Percentiles rank a stretch among this genome's conserved stretches.
Evolutionary conservation across 495 filamentous ascomycete genomes (phyloP).

Genomic region (Hamigera avellanea): DNA sequence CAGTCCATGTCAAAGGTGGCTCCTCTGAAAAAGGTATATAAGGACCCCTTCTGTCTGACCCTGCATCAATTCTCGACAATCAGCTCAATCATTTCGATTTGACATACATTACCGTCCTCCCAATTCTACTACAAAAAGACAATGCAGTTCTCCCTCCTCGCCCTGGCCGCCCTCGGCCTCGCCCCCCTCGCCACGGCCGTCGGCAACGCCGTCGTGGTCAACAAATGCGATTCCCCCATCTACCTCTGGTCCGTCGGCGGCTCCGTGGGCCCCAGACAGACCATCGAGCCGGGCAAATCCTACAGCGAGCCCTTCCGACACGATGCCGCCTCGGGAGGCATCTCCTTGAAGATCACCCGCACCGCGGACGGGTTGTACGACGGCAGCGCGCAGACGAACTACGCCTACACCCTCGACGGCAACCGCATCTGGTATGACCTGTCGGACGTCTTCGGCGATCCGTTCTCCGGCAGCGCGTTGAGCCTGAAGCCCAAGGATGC

Average conservation of each 20-base stretch:
- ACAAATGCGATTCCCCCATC: slow-evolving; percentile 35
- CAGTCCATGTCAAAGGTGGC: too few relatives aligned
- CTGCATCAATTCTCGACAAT: too few relatives aligned
- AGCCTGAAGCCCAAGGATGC: slow-evolving; percentile 24
- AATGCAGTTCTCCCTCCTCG: too few relatives aligned
- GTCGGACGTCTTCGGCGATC: slow-evolving; percentile 42
- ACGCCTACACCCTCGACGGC: slow-evolving; percentile 41
- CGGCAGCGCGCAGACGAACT: slow-evolving; percentile 40
- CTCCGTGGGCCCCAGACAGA: slow-evolving; percentile 26
- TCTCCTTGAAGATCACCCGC: slow-evolving; percentile 43
- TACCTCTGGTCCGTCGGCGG: slow-evolving; percentile 47
- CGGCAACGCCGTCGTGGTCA: slow-evolving; percentile 40
- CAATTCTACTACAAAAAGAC: too few relatives aligned
- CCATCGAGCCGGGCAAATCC: slow-evolving; percentile 21
- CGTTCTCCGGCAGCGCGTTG: slow-evolving; percentile 37
- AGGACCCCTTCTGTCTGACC: too few relatives aligned
- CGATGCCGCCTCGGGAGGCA: slow-evolving; percentile 41
- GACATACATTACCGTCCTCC: too few relatives aligned
- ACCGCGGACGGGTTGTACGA: slow-evolving; percentile 39
- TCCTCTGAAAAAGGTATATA: too few relatives aligned
- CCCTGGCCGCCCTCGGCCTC: slow-evolving; percentile 17
- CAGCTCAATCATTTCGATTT: too few relatives aligned
- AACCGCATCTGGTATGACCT: slow-evolving; percentile 44
- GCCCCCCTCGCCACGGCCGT: slow-evolving; percentile 27
- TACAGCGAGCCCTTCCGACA: slow-evolving; percentile 32